phyloP scores from a whole-genome alignment of 257 asterid species.

The Lantana camara region DNA sequence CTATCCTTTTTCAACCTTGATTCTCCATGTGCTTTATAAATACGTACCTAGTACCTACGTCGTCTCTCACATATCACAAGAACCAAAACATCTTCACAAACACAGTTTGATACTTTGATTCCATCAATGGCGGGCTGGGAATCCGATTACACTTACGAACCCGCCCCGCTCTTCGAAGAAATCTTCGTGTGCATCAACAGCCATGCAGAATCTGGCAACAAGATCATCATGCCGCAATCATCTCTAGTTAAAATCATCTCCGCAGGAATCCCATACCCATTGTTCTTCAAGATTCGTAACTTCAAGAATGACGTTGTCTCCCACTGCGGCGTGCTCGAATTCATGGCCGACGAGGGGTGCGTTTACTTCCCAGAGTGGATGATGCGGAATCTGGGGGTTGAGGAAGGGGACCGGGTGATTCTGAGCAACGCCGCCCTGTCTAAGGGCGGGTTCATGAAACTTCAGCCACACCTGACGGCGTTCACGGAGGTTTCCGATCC shows the following conservation, averaged over 20 bases:
- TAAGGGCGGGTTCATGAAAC: background rate
- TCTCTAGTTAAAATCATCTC: background rate
- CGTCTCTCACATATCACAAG: too few species aligned
- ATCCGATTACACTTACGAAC: background rate
- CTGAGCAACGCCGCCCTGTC: background rate
- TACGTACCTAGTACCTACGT: background rate
- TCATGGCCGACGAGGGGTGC: conserved; percentile 19
- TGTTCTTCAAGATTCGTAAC: background rate
- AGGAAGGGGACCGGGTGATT: background rate
- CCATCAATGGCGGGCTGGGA: background rate
- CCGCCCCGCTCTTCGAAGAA: background rate
- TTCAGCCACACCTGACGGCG: conserved; percentile 25
- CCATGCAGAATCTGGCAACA: conserved; percentile 11
- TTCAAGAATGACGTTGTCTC: background rate
- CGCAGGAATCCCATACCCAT: background rate
- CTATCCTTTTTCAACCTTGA: too few species aligned
- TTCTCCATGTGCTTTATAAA: too few species aligned
- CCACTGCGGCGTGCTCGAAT: conserved; percentile 27
- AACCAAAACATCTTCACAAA: too few species aligned
- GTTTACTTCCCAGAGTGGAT: conserved; percentile 24
- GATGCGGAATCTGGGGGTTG: background rate
- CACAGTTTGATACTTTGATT: too few species aligned
- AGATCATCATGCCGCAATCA: conserved; percentile 17
- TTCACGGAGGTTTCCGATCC: conserved; percentile 6
- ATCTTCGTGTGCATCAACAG: too few species aligned